phyloP scores from a whole-genome alignment of 75 land plant species.

The Chamaecyparis obtusa region DNA sequence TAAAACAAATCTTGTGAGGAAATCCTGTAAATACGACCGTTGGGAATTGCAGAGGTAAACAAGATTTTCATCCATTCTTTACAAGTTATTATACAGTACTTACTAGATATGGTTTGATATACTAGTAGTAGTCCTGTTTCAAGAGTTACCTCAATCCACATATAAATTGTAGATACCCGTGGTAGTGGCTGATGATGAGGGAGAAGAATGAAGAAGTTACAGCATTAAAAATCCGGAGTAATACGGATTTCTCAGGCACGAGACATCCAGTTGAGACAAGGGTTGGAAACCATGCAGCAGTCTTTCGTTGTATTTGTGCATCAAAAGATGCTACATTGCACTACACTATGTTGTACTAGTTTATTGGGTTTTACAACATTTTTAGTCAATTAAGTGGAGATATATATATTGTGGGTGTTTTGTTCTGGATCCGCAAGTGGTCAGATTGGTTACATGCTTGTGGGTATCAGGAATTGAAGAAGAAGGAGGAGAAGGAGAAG shows the following conservation, averaged over 20 bases:
- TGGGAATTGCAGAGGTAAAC: not conserved
- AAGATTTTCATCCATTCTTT: not conserved
- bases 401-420: not conserved
- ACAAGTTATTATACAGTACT: not conserved
- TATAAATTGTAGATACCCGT: not conserved
- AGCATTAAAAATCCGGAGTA: not conserved
- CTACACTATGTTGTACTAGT: not conserved
- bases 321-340: slow-evolving; percentile 5
- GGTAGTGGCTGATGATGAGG: not conserved
- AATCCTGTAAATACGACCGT: not conserved
- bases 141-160: not conserved
- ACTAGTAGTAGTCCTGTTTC: not conserved
- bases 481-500: not conserved
- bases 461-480: not conserved
- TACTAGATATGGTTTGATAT: not conserved
- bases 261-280: slow-evolving; percentile 3
- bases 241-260: not conserved
- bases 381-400: not conserved
- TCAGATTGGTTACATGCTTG: not conserved
- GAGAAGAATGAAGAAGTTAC: not conserved
- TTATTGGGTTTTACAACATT: not conserved
- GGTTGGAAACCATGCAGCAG: slow-evolving; percentile 8
- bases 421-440: not conserved
- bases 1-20: not conserved
- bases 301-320: slow-evolving; percentile 1